Conservation (phyloP, 495 filamentous ascomycete genomes). For the Aspergillus ellipticus region DNA sequence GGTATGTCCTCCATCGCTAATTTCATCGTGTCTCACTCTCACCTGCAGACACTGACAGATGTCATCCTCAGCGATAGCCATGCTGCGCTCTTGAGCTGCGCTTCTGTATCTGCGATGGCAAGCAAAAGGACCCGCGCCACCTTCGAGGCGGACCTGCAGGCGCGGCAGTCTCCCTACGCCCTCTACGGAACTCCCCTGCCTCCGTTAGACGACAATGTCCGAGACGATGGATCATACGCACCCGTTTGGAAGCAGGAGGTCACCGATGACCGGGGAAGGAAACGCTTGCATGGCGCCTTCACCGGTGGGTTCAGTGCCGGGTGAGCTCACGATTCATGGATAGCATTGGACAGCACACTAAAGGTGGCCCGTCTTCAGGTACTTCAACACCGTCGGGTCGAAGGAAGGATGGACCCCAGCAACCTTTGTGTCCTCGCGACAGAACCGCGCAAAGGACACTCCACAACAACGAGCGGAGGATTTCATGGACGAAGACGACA, state of each 20-base stretch:
- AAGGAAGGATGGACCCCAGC: conserved; percentile 97
- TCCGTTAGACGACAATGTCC: conserved; percentile 67
- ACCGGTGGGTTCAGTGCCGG: conserved; percentile 96
- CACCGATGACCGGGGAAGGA: conserved; percentile 85
- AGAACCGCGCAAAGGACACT: conserved; percentile 69
- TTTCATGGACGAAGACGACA: conserved; percentile 98
- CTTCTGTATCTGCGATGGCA: conserved; percentile 45
- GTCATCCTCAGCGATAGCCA: conserved; percentile 5
- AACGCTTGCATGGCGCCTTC: conserved; percentile 92
- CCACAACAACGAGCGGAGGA: conserved; percentile 73
- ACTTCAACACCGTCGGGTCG: conserved; percentile 96
- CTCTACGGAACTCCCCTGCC: conserved; percentile 85
- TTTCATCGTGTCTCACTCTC: background rate
- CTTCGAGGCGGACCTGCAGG: conserved; percentile 73
- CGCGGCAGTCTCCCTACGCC: conserved; percentile 73
- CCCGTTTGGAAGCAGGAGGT: conserved; percentile 98
- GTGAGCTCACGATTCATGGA: conserved; percentile 46
- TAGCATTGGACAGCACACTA: conserved; percentile 25
- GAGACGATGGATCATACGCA: conserved; percentile 92
- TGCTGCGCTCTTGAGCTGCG: background rate
- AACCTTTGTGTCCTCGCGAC: conserved; percentile 85
- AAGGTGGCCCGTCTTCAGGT: conserved; percentile 49
- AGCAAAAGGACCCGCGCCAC: conserved; percentile 73
- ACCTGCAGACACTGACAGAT: background rate
- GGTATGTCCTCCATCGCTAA: background rate